Conservation (phyloP, 2,329 filamentous ascomycete species). For the Epichloe bromicola region DNA sequence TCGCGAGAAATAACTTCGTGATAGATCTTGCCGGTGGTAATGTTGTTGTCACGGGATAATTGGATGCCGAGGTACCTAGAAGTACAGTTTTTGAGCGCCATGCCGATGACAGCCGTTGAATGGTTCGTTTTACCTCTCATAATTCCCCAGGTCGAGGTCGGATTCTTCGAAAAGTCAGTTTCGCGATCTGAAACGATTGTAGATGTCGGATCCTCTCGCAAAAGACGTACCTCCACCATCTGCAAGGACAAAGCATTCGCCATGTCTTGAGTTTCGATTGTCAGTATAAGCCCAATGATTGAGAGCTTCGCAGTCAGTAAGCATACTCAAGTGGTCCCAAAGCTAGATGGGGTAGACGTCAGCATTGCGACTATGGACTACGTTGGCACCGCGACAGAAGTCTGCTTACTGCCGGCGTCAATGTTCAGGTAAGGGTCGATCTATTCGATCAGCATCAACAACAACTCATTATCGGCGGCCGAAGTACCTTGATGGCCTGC, state of each 20-base stretch:
- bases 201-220: not conserved
- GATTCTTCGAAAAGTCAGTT: conserved; percentile 15
- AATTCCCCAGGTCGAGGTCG: conserved; percentile 45
- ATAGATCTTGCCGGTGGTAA: conserved; percentile 96
- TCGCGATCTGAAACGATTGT: not conserved
- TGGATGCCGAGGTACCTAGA: conserved; percentile 61
- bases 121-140: conserved; percentile 27
- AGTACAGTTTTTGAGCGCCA: not conserved
- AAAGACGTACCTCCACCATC: conserved; percentile 49
- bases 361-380: not conserved
- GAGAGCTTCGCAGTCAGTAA: not conserved
- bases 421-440: conserved; percentile 38
- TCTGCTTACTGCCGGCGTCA: conserved; percentile 14
- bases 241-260: conserved; percentile 78
- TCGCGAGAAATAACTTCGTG: conserved; percentile 23
- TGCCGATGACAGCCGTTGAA: not conserved
- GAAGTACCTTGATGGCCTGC: not conserved
- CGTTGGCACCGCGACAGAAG: not conserved
- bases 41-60: conserved; percentile 79
- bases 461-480: not conserved
- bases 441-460: conserved; percentile 4
- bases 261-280: conserved; percentile 44
- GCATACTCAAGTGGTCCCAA: conserved; percentile 20
- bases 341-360: not conserved
- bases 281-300: conserved; percentile 1